A percentile compares a stretch with the other conserved stretches of the same genome.
Evolutionary conservation across 2,329 filamentous ascomycete genomes (phyloP).

Genomic region (Cladosporium austrohemisphaericum): DNA sequence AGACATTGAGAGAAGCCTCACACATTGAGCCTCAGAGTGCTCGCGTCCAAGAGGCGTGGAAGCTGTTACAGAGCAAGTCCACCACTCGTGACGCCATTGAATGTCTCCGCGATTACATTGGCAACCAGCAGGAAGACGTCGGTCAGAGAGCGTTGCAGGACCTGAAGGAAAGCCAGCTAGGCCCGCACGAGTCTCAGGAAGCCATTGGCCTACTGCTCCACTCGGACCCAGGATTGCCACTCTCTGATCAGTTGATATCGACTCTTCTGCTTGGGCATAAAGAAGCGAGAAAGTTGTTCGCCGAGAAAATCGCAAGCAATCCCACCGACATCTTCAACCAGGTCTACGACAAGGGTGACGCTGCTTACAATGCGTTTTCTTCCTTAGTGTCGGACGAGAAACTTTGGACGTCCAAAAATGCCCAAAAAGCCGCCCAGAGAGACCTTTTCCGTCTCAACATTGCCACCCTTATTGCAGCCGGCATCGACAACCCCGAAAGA

Average conservation of each 20-base stretch:
- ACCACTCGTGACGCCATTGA: conserved; percentile 21
- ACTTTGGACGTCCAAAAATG: conserved; percentile 40
- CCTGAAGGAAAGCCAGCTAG: conserved; percentile 31
- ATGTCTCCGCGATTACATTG: conserved; percentile 25
- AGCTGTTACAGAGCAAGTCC: conserved; percentile 34
- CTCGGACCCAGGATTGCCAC: conserved; percentile 29
- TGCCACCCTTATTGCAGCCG: conserved; percentile 85
- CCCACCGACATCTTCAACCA: conserved; percentile 43
- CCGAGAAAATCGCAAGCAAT: conserved; percentile 34
- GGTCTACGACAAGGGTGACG: conserved; percentile 44
- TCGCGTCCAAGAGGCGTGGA: conserved; percentile 40
- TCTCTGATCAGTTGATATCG: conserved; percentile 40
- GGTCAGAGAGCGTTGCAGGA: conserved; percentile 37
- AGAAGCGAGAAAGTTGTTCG: conserved; percentile 41
- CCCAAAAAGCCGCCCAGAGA: conserved; percentile 44
- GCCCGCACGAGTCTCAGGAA: conserved; percentile 37
- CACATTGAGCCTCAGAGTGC: conserved; percentile 41
- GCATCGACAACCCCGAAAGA: conserved; percentile 65
- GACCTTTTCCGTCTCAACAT: conserved; percentile 74
- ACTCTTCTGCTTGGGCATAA: conserved; percentile 25
- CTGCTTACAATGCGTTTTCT: conserved; percentile 43
- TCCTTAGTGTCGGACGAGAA: conserved; percentile 40
- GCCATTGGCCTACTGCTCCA: conserved; percentile 42
- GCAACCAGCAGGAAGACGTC: conserved; percentile 34
- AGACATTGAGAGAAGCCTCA: conserved; percentile 43